phyloP scores from a whole-genome alignment of 2,329 filamentous ascomycete genomes.

The Massarina eburnea region DNA sequence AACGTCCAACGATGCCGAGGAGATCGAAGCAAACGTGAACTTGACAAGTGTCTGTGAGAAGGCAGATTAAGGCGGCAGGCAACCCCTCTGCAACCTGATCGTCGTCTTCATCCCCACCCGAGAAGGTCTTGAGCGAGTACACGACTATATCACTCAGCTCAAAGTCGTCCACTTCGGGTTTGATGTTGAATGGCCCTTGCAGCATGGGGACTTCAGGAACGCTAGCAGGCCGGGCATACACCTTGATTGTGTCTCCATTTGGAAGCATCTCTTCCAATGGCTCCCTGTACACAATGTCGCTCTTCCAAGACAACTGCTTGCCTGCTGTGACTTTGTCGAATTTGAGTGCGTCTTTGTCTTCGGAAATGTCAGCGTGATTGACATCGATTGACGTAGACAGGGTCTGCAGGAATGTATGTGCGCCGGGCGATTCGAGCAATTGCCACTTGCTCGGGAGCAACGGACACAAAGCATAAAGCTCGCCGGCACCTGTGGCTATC shows the following conservation, averaged over 20 bases:
- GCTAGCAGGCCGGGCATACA: constrained; percentile 58
- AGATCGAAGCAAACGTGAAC: constrained; percentile 63
- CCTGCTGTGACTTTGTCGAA: constrained; percentile 45
- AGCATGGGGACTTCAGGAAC: constrained; percentile 60
- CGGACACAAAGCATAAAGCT: constrained; percentile 91
- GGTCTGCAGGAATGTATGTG: constrained; percentile 74
- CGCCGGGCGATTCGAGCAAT: constrained; percentile 42
- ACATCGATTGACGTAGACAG: constrained; percentile 81
- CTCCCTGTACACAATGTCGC: constrained; percentile 51
- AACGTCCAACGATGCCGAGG: constrained; percentile 63
- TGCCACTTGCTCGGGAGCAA: constrained; percentile 86
- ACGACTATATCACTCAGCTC: constrained; percentile 64
- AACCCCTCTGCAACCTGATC: constrained; percentile 49
- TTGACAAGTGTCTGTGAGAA: constrained; percentile 58
- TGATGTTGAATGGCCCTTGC: constrained; percentile 62
- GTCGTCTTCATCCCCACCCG: constrained; percentile 54
- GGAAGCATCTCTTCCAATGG: constrained; percentile 46
- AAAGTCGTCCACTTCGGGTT: constrained; percentile 54
- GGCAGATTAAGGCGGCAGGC: constrained; percentile 59
- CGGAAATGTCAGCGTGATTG: constrained; percentile 49
- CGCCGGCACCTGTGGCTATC: constrained; percentile 92
- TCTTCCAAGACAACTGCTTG: constrained; percentile 63
- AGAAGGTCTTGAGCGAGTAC: constrained; percentile 51
- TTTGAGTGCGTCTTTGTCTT: constrained; percentile 45
- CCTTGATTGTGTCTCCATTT: constrained; percentile 49